Percentiles rank a stretch among this genome's conserved stretches.
These are phyloP conservation scores for Azolla pinnata DNA, from an alignment of 75 land plant species.

Conservation along the genomic window DNA sequence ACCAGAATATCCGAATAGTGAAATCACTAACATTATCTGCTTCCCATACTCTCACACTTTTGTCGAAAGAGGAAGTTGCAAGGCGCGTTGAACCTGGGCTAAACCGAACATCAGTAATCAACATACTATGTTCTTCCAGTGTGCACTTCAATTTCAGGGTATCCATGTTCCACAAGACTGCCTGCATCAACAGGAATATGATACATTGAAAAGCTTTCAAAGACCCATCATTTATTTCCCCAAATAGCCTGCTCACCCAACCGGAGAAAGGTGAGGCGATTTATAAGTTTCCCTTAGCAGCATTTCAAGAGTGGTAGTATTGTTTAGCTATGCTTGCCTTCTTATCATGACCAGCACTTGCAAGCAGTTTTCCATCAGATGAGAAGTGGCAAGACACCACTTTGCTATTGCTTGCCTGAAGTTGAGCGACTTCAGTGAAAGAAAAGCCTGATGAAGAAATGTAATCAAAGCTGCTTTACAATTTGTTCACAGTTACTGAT, in stretches of 20 bases:
- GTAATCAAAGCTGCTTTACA: too few species aligned
- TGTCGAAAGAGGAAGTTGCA: constrained; percentile 89
- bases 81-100: constrained; percentile 71
- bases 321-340: constrained; percentile 33
- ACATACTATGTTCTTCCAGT: constrained; percentile 62
- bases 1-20: background rate
- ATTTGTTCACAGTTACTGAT: too few species aligned
- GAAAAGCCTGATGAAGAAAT: constrained; percentile 49
- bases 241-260: constrained; percentile 3
- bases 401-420: constrained; percentile 63
- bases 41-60: constrained; percentile 89
- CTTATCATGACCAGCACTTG: constrained; percentile 84
- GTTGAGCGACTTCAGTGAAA: constrained; percentile 43
- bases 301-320: background rate
- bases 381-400: constrained; percentile 84
- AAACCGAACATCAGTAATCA: constrained; percentile 88
- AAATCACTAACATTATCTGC: constrained; percentile 63
- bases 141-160: constrained; percentile 49
- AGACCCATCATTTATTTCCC: background rate
- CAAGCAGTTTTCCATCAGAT: constrained; percentile 79
- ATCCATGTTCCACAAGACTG: constrained; percentile 75
- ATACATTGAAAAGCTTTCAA: background rate
- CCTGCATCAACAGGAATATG: constrained; percentile 35
- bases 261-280: too few species aligned
- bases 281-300: background rate